Percentiles rank a stretch among this genome's conserved stretches.
phyloP scores from a whole-genome alignment of 2,329 filamentous ascomycete species.

The Chrysoporthe cubensis region DNA sequence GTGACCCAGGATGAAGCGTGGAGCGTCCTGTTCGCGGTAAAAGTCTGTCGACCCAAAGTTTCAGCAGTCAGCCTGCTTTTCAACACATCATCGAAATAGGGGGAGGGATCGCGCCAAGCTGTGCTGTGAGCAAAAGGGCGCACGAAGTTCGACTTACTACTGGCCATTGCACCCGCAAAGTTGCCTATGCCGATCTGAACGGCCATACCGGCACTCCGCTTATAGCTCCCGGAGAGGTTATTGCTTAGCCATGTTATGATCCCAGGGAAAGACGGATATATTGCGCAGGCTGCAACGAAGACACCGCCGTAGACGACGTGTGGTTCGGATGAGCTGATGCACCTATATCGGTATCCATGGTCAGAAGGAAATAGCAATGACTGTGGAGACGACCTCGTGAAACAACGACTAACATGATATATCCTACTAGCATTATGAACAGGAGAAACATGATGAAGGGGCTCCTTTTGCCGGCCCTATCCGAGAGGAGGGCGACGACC shows the following conservation, averaged over 20 bases:
- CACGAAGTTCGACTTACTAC: not conserved
- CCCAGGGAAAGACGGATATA: conserved; percentile 80
- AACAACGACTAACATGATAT: conserved; percentile 50
- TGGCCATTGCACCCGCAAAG: conserved; percentile 64
- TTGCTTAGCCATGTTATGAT: conserved; percentile 80
- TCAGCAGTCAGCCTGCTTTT: not conserved
- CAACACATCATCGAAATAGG: too few species aligned
- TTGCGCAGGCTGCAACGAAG: conserved; percentile 76
- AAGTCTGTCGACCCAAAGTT: conserved; percentile 53
- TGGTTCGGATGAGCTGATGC: conserved; percentile 52
- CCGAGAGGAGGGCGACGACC: conserved; percentile 57
- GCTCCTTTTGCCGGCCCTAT: conserved; percentile 55
- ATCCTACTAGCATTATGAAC: conserved; percentile 58
- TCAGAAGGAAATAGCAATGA: conserved; percentile 27
- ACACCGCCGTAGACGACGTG: conserved; percentile 72
- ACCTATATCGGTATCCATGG: conserved; percentile 46
- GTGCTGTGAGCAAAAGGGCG: not conserved
- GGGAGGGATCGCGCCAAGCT: too few species aligned
- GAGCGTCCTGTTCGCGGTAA: conserved; percentile 58
- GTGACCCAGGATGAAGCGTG: conserved; percentile 51
- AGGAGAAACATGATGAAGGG: conserved; percentile 61
- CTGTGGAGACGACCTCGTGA: not conserved
- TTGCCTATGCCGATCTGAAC: conserved; percentile 67
- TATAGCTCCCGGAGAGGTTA: conserved; percentile 70
- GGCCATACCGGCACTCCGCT: conserved; percentile 68